A percentile compares a stretch with the other conserved stretches of the same genome.
phyloP scores from a whole-genome alignment of 495 filamentous ascomycete genomes.

The Cryomyces antarcticus region DNA sequence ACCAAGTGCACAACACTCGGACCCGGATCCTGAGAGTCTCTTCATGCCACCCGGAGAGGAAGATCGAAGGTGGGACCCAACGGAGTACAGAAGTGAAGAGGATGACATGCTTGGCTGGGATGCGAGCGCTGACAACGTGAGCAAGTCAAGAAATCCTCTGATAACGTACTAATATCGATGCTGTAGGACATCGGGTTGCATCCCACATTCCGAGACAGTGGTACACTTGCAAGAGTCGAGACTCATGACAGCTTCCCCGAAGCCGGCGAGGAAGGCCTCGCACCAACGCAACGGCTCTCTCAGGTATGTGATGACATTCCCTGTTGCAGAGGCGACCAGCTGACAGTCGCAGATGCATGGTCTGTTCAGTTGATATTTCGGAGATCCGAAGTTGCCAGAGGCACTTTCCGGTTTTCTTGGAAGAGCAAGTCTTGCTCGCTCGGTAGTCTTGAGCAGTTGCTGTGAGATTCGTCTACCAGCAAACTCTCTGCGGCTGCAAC shows the following conservation, averaged over 20 bases:
- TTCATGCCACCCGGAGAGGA: slow-evolving; percentile 61
- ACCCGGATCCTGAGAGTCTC: slow-evolving; percentile 44
- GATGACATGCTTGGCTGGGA: slow-evolving; percentile 67
- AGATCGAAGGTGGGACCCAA: slow-evolving; percentile 61
- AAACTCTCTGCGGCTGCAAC: too few species aligned
- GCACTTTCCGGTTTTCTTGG: too few species aligned
- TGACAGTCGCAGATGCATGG: too few species aligned
- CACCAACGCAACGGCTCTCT: slow-evolving; percentile 48
- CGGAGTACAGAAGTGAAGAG: slow-evolving; percentile 45
- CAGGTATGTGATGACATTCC: slow-evolving; percentile 19
- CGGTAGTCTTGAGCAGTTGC: too few species aligned
- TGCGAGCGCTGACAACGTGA: slow-evolving; percentile 32
- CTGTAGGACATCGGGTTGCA: slow-evolving; percentile 9
- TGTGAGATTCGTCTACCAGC: too few species aligned
- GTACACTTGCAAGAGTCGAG: too few species aligned
- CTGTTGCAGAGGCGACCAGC: too few species aligned
- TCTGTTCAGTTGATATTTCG: too few species aligned
- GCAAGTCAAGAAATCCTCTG: slow-evolving; percentile 17
- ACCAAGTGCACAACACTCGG: slow-evolving; percentile 1
- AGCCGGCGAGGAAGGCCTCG: slow-evolving; percentile 19
- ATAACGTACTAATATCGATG: slow-evolving; percentile 1
- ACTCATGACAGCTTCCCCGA: slow-evolving; percentile 19
- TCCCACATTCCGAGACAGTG: too few species aligned
- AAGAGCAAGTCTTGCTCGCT: too few species aligned
- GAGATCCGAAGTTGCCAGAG: too few species aligned